Percentiles rank a stretch among this genome's conserved stretches.
phyloP scores from a whole-genome alignment of 371 early-diverging fungal genomes.

The Mucor ambiguus region DNA sequence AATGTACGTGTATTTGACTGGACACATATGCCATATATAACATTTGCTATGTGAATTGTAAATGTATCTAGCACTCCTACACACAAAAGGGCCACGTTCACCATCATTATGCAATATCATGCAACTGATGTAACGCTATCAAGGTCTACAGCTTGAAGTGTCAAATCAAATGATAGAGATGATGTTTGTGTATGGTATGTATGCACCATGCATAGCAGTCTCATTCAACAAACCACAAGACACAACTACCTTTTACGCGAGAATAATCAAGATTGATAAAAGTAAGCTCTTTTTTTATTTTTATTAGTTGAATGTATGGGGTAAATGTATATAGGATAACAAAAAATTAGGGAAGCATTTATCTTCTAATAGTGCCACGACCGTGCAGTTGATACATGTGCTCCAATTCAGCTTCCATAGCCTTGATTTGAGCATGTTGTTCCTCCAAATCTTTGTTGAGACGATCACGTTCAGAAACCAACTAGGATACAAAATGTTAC shows the following conservation, averaged over 20 bases:
- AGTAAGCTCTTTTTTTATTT: neutral
- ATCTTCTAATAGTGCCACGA: conserved; percentile 46
- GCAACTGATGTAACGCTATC: neutral
- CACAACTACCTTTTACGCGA: neutral
- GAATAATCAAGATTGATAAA: no score
- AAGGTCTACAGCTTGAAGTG: neutral
- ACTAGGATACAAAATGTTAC: conserved; percentile 25
- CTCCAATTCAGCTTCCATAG: conserved; percentile 86
- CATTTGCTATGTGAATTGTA: neutral
- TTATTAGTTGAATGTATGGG: neutral
- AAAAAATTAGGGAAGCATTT: conserved; percentile 8
- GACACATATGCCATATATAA: neutral
- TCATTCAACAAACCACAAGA: neutral
- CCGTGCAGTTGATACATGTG: conserved; percentile 46
- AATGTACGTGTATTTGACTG: neutral
- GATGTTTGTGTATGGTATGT: neutral
- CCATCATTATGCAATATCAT: neutral
- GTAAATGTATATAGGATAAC: neutral
- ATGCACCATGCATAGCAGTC: neutral
- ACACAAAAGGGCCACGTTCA: neutral
- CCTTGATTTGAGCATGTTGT: conserved; percentile 91
- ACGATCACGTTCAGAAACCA: conserved; percentile 95
- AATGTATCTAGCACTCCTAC: neutral
- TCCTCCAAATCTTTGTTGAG: conserved; percentile 96
- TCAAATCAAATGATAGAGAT: conserved; percentile 1